These are phyloP conservation scores for Gillenia trifoliata DNA, from an alignment of 306 rosid genomes.

Conservation along the genomic window DNA sequence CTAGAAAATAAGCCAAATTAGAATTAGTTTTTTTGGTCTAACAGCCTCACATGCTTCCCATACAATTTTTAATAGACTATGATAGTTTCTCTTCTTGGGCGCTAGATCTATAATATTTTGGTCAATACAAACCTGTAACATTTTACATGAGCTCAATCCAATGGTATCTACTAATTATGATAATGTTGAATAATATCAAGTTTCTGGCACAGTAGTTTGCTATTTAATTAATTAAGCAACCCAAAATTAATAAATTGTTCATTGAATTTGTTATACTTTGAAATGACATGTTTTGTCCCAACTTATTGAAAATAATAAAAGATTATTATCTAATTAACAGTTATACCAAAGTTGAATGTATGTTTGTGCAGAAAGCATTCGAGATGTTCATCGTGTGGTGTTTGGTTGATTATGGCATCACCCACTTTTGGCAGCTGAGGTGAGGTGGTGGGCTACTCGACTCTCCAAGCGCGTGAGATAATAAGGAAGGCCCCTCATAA, in stretches of 20 bases:
- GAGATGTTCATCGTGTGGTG: not conserved
- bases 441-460: too few species aligned
- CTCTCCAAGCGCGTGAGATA: not conserved
- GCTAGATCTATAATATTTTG: too few species aligned
- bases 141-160: too few species aligned
- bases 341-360: not conserved
- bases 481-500: not conserved
- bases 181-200: not conserved
- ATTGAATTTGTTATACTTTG: not conserved
- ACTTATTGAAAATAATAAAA: not conserved
- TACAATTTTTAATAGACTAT: too few species aligned
- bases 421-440: not conserved
- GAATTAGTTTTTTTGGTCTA: too few species aligned
- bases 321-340: not conserved
- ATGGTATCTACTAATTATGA: not conserved
- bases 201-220: not conserved
- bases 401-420: not conserved
- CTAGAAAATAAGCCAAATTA: too few species aligned
- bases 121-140: too few species aligned
- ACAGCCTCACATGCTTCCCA: too few species aligned
- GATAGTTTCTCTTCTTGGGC: too few species aligned
- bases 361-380: not conserved
- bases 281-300: not conserved
- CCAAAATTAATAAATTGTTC: not conserved
- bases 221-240: not conserved